Base-by-base conservation (phyloP, 176 grass and related monocot species). In the Bonia amplexicaulis region DNA sequence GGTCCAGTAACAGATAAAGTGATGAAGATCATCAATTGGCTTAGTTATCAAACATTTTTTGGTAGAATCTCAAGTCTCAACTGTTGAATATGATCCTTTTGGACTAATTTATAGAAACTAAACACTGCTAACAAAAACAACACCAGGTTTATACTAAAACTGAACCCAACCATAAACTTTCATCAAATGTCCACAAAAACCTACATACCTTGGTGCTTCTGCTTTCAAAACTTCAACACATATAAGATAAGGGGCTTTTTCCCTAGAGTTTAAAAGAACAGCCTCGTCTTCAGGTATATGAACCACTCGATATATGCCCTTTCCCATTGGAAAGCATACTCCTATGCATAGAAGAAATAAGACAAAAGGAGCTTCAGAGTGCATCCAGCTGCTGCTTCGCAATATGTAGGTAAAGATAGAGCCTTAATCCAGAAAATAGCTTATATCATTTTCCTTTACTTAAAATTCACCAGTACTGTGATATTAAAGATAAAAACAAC, bases 231-330 rank as follows among this genome's bases (percentile, higher is more conserved):
- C 96, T 89, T 99, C 96, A 80, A 96, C 91, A 12, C 96, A 99
- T 87, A 99, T 96, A 80, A 99, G 96, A 92, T 92, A 99, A 78
- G 96, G 96, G 85, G 96, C 96, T 65, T 99, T 99, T 74, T 99
- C 96, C 82, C 96, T 96, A 49, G 96, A 99, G 76, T 99, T 99
- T 15, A 99, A 82, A 87, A 99, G 96, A 88, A 99, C 88, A 76
- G 86, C 85, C 51, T 99, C 96, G 40, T 99, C 96, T 86, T 96
- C 90, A 75, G 93, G 96, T 92, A 99, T 92, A 86, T 96, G 91
- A 88, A 99, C 87, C 59, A 99, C 93, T 83, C 93, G 78, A 84
- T 92, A 96, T 85, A 94, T 92, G 55, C 96, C 96, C 81, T 88
- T 99, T 74, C 96, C 96, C 96, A 96, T 99, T 46, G 96, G 96